These are phyloP conservation scores for Talaromyces pinophilus DNA, from an alignment of 2,329 filamentous ascomycete genomes.

Conservation along the genomic window DNA sequence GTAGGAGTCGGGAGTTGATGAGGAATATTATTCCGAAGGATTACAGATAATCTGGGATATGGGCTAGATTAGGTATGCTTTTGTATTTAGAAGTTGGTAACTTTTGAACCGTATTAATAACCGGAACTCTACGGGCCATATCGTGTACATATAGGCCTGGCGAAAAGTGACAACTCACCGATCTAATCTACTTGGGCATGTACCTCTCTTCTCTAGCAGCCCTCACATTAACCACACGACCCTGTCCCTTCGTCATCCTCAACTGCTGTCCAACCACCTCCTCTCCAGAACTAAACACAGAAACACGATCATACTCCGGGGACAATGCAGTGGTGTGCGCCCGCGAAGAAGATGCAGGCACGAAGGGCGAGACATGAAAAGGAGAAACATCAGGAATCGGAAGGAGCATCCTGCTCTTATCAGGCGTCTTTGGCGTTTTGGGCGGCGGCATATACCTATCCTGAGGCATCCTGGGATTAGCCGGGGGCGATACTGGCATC, in stretches of 20 bases:
- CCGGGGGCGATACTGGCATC: not conserved
- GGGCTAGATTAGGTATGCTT: not conserved
- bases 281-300: not conserved
- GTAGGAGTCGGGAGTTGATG: slow-evolving; percentile 22
- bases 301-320: not conserved
- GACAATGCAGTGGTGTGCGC: not conserved
- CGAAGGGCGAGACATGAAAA: not conserved
- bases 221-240: not conserved
- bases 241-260: not conserved
- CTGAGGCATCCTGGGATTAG: not conserved
- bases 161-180: no score
- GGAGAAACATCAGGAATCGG: not conserved
- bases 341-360: not conserved
- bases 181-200: not conserved
- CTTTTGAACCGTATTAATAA: no score
- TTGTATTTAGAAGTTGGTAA: not conserved
- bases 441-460: not conserved
- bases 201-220: not conserved
- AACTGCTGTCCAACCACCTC: not conserved
- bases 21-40: slow-evolving; percentile 23
- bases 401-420: not conserved
- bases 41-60: slow-evolving; percentile 7
- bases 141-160: not conserved
- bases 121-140: not conserved
- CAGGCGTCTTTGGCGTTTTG: not conserved